Conservation (phyloP, 345 rosid species). For the Camelina hispida region DNA sequence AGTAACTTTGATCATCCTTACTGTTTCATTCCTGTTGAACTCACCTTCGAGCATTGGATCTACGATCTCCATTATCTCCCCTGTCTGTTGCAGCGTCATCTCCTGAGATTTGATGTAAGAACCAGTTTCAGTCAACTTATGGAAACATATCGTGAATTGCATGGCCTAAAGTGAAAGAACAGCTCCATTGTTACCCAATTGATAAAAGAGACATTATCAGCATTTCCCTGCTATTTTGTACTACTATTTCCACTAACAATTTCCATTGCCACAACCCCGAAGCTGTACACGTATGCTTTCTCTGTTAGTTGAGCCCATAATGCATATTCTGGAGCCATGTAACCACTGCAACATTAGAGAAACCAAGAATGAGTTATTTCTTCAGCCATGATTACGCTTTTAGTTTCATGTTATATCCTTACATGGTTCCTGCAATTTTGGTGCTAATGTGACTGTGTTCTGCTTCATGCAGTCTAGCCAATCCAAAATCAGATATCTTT, state of each 20-base stretch:
- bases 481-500: constrained; percentile 73
- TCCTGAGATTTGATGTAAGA: constrained; percentile 40
- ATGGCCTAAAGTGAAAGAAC: no score
- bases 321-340: constrained; percentile 55
- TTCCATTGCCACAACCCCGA: constrained; percentile 53
- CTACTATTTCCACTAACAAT: constrained; percentile 50
- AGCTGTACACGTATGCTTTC: constrained; percentile 60
- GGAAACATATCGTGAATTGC: no score
- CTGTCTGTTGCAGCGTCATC: constrained; percentile 35
- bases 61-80: constrained; percentile 44
- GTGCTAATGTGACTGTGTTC: constrained; percentile 66
- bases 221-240: constrained; percentile 18
- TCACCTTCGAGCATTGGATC: constrained; percentile 42
- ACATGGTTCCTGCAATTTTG: constrained; percentile 73
- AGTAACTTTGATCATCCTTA: constrained; percentile 49
- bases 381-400: rapidly evolving
- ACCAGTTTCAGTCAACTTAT: neutral
- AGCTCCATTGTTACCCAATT: constrained; percentile 47
- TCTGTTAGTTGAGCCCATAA: constrained; percentile 53
- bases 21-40: constrained; percentile 44
- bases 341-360: constrained; percentile 39
- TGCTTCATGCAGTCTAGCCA: constrained; percentile 60
- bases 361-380: neutral
- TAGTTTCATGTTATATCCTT: neutral
- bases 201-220: constrained; percentile 42